Base-by-base conservation (phyloP, 352 stramenopile genomes). In the Phytopythium vexans region DNA sequence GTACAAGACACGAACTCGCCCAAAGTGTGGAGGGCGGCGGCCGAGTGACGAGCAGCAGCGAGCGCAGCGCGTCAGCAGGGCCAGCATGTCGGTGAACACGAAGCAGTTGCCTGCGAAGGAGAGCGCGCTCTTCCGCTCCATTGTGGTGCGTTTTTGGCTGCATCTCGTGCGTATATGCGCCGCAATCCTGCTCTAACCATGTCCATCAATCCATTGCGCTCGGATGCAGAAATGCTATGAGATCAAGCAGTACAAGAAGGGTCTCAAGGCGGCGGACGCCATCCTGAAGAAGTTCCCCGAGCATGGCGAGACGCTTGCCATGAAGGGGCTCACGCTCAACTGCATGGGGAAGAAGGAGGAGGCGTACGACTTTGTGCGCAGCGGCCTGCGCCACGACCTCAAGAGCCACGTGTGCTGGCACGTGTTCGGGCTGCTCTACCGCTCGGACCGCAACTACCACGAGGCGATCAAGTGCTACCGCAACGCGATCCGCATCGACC, bases 381-480 rank as follows among this genome's bases (percentile, higher is more conserved):
- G 77, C 47, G 96, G 95, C 8, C 76, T 99, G 14, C 89, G 89
- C 62, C 77, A 96, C 65, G 93, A 98, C 69, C 65, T 94, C 16
- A 95, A 90, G 68, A 97, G 82, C 52, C 95, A 99, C 80, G 94
- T 99, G 15, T 99, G 96, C 79, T 99, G 97, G 97, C 96, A 99
- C 74, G 96, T 99, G 5, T 99, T 97, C 58, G 97, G 97, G 11
- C 74, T 99, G 32, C 73, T 99, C 36, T 96, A 99, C 73, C 90
- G 97, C 65, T 94, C 87, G 8, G 93, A 99, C 68, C 86, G 92
- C 42, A 98, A 99, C 65, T 99, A 99, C 72, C 66, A 82, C 40
- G 94, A 99, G 67, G 96, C 96, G 31, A 98, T 99, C 68, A 99
- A 99, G 82, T 98, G 95, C 67, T 99, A 99, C 77, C 96, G 96